A percentile compares a stretch with the other conserved stretches of the same genome.
Evolutionary conservation across 768 basidiomycete species (phyloP).

Genomic region (Suillus brevipes): DNA sequence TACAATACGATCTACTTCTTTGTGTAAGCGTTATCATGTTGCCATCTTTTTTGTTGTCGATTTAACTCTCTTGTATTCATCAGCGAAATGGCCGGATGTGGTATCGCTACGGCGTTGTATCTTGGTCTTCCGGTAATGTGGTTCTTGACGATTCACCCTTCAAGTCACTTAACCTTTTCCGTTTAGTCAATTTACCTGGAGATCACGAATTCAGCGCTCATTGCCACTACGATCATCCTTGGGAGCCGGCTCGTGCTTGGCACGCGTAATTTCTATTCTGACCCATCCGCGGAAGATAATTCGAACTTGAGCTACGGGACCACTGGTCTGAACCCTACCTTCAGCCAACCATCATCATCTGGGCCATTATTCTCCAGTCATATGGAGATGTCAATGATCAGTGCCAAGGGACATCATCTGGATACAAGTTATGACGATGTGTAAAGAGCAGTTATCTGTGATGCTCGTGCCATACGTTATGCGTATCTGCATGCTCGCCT

Average conservation of each 20-base stretch:
- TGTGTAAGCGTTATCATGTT: constrained; percentile 5
- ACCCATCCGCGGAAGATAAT: neutral
- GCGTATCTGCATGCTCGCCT: neutral
- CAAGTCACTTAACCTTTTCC: neutral
- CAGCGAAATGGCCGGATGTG: constrained; percentile 9
- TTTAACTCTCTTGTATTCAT: neutral
- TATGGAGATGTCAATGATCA: neutral
- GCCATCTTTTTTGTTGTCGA: neutral
- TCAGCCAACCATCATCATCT: neutral
- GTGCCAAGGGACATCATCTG: neutral
- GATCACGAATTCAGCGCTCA: constrained; percentile 8
- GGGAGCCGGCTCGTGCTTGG: constrained; percentile 10
- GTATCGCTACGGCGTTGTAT: constrained; percentile 8
- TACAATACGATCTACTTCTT: constrained; percentile 13
- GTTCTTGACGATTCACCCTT: neutral
- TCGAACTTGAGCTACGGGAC: neutral
- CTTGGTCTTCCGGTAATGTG: constrained; percentile 12
- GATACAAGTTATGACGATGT: neutral
- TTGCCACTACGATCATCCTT: constrained; percentile 7
- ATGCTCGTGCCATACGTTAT: neutral
- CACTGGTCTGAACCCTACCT: neutral
- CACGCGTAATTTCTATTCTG: constrained; percentile 12
- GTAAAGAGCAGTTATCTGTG: neutral
- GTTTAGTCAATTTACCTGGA: constrained; percentile 9
- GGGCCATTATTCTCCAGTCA: neutral